A percentile compares a stretch with the other conserved stretches of the same genome.
Evolutionary conservation across 495 filamentous ascomycete species (phyloP).

Genomic region (Hypomontagnella submonticulosa): DNA sequence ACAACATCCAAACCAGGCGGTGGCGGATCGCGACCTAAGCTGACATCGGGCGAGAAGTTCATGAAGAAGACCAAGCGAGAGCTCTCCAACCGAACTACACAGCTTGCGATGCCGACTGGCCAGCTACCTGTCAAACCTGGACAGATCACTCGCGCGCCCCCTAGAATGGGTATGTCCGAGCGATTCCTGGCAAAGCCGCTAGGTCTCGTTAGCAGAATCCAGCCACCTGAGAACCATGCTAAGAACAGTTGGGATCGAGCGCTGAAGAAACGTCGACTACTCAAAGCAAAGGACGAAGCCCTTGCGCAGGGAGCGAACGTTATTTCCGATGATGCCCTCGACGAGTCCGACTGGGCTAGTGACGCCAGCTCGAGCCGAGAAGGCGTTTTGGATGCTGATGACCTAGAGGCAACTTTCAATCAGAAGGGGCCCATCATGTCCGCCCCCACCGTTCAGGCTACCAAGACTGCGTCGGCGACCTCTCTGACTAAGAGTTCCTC

Average conservation of each 20-base stretch:
- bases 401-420: neutral
- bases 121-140: slow-evolving; percentile 36
- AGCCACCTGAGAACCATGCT: slow-evolving; percentile 25
- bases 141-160: slow-evolving; percentile 52
- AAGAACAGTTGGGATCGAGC: slow-evolving; percentile 8
- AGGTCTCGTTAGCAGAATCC: slow-evolving; percentile 27
- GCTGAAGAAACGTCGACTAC: slow-evolving; percentile 36
- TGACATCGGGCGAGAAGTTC: slow-evolving; percentile 34
- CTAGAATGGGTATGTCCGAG: slow-evolving; percentile 46
- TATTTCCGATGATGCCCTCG: slow-evolving; percentile 34
- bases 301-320: slow-evolving; percentile 20
- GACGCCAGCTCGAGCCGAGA: neutral
- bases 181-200: slow-evolving; percentile 48
- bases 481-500: neutral
- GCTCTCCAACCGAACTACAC: slow-evolving; percentile 39
- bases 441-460: neutral
- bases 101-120: slow-evolving; percentile 41
- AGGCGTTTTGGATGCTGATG: slow-evolving; percentile 5
- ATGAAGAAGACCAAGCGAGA: slow-evolving; percentile 46
- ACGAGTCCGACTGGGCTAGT: slow-evolving; percentile 12
- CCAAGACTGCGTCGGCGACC: neutral
- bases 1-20: slow-evolving; percentile 37
- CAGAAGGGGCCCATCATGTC: no score
- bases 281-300: slow-evolving; percentile 24
- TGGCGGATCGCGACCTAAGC: slow-evolving; percentile 48